Percentiles rank a stretch among this genome's conserved stretches.
Conservation (phyloP, 2,329 filamentous ascomycete species). For the Byssoonygena ceratinophila region DNA sequence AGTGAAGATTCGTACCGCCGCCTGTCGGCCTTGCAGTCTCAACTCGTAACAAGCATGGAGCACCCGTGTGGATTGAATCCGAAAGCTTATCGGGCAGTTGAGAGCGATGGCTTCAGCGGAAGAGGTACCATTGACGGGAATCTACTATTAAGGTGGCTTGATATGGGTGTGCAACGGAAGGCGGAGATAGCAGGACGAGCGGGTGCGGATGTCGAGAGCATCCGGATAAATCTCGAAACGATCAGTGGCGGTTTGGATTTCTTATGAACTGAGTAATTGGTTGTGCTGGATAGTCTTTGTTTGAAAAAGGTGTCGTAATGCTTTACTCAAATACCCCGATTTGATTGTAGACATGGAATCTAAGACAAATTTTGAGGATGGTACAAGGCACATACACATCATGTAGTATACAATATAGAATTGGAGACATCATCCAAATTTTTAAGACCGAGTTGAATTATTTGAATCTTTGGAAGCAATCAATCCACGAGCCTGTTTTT, state of each 20-base stretch:
- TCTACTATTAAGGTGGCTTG: constrained; percentile 63
- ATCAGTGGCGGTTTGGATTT: constrained; percentile 52
- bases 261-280: constrained; percentile 21
- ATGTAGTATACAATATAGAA: not conserved
- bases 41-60: constrained; percentile 64
- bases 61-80: constrained; percentile 74
- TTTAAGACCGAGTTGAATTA: constrained; percentile 8
- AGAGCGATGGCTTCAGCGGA: constrained; percentile 41
- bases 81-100: constrained; percentile 57
- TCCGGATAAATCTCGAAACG: constrained; percentile 59
- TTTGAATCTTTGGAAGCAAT: constrained; percentile 22
- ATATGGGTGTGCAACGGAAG: constrained; percentile 60
- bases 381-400: not conserved
- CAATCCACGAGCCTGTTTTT: constrained; percentile 16
- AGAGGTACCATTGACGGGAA: constrained; percentile 67
- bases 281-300: not conserved
- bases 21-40: constrained; percentile 67
- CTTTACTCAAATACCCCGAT: not conserved
- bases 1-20: constrained; percentile 73
- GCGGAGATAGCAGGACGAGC: constrained; percentile 64
- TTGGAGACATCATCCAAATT: not conserved
- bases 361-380: not conserved
- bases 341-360: not conserved
- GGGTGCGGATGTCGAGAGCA: constrained; percentile 55
- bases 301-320: too few relatives aligned